phyloP scores from a whole-genome alignment of 805 yeast genomes.

The Starmerella potacharoeniae region DNA sequence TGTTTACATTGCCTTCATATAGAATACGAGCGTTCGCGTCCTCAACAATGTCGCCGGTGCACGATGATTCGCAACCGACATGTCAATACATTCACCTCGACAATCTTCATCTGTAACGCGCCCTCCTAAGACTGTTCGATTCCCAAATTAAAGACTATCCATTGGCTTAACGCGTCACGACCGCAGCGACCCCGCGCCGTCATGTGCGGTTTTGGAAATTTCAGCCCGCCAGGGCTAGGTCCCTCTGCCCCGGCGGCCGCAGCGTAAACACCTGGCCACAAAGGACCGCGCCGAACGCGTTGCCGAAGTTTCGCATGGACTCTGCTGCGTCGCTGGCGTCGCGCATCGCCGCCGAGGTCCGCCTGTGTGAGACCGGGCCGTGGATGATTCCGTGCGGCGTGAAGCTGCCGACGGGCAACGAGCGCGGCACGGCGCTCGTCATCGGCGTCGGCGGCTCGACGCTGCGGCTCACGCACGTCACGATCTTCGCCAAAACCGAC shows the following conservation, averaged over 20 bases:
- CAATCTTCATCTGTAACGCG: no score
- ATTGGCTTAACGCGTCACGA: no score
- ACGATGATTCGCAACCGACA: no score
- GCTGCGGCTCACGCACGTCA: slow-evolving; percentile 14
- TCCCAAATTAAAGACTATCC: no score
- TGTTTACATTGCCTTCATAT: no score
- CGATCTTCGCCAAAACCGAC: not conserved
- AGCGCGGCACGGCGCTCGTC: slow-evolving; percentile 15
- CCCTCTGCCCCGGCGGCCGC: not conserved
- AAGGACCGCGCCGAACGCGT: not conserved
- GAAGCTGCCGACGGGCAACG: slow-evolving; percentile 5
- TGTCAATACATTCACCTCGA: no score
- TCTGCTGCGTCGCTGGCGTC: not conserved
- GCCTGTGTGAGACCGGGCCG: slow-evolving; percentile 12
- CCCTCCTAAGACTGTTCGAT: no score
- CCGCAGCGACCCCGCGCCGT: no score
- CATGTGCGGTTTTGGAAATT: no score
- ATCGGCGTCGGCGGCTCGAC: slow-evolving; percentile 24
- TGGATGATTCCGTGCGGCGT: slow-evolving; percentile 19
- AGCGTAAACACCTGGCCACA: not conserved
- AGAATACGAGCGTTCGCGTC: no score
- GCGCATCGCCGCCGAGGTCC: not conserved
- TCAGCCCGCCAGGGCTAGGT: not conserved
- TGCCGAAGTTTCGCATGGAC: not conserved
- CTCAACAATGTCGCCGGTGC: no score